Evolutionary conservation across 768 basidiomycete species (phyloP).

Genomic region (Xerocomellus amylosporus): DNA sequence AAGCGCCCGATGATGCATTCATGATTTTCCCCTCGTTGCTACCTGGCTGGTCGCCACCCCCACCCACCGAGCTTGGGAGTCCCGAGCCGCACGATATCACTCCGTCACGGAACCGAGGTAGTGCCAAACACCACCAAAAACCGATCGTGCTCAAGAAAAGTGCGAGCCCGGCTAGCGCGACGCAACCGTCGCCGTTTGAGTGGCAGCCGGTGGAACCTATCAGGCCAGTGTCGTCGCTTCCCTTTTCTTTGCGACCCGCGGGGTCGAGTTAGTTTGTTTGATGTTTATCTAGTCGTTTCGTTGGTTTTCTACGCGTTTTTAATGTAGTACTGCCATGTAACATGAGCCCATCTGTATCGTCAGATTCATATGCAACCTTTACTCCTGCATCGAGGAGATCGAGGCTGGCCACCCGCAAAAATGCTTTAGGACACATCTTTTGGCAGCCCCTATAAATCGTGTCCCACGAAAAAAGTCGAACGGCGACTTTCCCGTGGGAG

Average conservation of each 20-base stretch:
- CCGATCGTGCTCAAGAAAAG: conserved; percentile 33
- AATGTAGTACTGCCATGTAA: not conserved
- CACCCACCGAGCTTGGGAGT: conserved; percentile 17
- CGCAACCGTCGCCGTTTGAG: conserved; percentile 15
- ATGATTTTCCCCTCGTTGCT: conserved; percentile 26
- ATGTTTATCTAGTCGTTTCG: not conserved
- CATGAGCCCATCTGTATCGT: too few species aligned
- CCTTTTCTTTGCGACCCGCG: conserved; percentile 22
- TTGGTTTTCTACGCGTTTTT: not conserved
- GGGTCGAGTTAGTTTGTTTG: conserved; percentile 11
- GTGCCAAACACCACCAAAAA: conserved; percentile 34
- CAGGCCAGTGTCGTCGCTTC: conserved; percentile 23
- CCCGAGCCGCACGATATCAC: conserved; percentile 13
- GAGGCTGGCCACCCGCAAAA: too few species aligned
- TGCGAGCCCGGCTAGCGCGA: not conserved
- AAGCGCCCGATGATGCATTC: conserved; percentile 1
- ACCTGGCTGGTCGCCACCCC: conserved; percentile 23
- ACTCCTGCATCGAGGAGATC: too few species aligned
- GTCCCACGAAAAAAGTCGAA: too few species aligned
- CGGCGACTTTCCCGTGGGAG: too few species aligned
- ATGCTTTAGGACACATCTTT: too few species aligned
- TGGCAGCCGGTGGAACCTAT: conserved; percentile 27
- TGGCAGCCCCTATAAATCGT: too few species aligned
- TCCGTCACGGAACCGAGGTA: conserved; percentile 24
- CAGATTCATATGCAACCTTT: too few species aligned